A percentile compares a stretch with the other conserved stretches of the same genome.
These are phyloP conservation scores for Podila epicladia DNA, from an alignment of 192 early-diverging fungal genomes.

Conservation along the genomic window DNA sequence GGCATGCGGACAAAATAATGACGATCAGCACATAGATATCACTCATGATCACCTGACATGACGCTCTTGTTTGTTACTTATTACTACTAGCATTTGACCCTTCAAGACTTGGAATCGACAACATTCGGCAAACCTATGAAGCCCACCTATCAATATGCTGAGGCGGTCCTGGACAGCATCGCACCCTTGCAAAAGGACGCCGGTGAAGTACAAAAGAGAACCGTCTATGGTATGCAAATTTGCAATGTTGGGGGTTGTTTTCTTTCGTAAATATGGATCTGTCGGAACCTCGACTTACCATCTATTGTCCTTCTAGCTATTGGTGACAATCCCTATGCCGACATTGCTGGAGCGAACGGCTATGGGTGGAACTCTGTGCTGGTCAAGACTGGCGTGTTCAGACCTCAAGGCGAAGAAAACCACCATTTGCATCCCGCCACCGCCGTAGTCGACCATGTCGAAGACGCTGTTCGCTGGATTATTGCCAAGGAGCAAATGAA, in stretches of 20 bases:
- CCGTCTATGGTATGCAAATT: constrained; percentile 44
- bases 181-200: constrained; percentile 15
- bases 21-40: constrained; percentile 30
- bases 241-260: background rate
- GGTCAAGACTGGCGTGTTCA: constrained; percentile 78
- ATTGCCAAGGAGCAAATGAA: constrained; percentile 37
- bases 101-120: constrained; percentile 64
- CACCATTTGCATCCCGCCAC: constrained; percentile 63
- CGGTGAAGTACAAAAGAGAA: constrained; percentile 12
- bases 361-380: constrained; percentile 78
- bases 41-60: background rate
- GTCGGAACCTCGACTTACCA: constrained; percentile 25
- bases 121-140: constrained; percentile 86
- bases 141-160: constrained; percentile 79
- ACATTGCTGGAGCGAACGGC: constrained; percentile 79
- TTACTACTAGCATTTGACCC: constrained; percentile 46
- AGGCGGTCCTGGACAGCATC: constrained; percentile 57
- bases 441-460: constrained; percentile 68
- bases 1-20: background rate
- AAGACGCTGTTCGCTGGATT: constrained; percentile 69
- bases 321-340: constrained; percentile 76
- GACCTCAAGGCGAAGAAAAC: constrained; percentile 59
- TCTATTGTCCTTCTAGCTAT: constrained; percentile 55
- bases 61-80: background rate
- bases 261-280: background rate